Conservation (phyloP, 345 rosid genomes). For the Conringia planisiliqua region DNA sequence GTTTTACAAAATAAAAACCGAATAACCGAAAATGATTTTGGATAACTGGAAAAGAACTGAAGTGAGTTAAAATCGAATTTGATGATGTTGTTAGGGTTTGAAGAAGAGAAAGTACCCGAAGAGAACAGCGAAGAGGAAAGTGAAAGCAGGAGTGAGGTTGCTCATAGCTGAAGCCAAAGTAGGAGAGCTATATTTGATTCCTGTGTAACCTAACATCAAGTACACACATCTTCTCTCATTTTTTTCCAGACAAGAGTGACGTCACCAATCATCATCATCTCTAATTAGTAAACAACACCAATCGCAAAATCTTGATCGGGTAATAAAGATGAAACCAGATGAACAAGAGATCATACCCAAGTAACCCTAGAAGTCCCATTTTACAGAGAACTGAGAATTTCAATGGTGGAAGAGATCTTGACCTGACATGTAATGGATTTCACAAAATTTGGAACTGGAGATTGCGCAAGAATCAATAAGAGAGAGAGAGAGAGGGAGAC, state of each 20-base stretch:
- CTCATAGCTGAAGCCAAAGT: slow-evolving; percentile 57
- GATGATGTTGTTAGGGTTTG: background rate
- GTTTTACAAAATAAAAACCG: no score
- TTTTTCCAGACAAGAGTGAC: slow-evolving; percentile 15
- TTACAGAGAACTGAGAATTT: slow-evolving; percentile 31
- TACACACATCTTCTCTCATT: slow-evolving; percentile 39
- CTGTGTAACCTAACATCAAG: slow-evolving; percentile 39
- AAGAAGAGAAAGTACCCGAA: slow-evolving; percentile 40
- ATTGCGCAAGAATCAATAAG: background rate
- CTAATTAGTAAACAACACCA: background rate
- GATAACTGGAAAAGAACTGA: no score
- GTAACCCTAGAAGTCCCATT: slow-evolving; percentile 43
- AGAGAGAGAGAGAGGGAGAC: slow-evolving; percentile 12
- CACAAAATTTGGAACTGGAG: background rate
- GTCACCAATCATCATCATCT: slow-evolving; percentile 3
- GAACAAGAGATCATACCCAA: slow-evolving; percentile 37
- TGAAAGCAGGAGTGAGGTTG: slow-evolving; percentile 57
- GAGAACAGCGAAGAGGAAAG: slow-evolving; percentile 52
- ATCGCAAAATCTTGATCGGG: background rate
- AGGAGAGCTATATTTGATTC: slow-evolving; percentile 54
- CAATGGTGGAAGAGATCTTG: slow-evolving; percentile 32
- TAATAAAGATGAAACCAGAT: background rate
- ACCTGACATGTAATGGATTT: slow-evolving; percentile 17
- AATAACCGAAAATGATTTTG: no score
- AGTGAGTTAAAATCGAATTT: background rate